Evolutionary conservation across 352 stramenopile species (phyloP), one percentile per base, ranked within the genome.

Genomic region (Phytophthora quininea): DNA sequence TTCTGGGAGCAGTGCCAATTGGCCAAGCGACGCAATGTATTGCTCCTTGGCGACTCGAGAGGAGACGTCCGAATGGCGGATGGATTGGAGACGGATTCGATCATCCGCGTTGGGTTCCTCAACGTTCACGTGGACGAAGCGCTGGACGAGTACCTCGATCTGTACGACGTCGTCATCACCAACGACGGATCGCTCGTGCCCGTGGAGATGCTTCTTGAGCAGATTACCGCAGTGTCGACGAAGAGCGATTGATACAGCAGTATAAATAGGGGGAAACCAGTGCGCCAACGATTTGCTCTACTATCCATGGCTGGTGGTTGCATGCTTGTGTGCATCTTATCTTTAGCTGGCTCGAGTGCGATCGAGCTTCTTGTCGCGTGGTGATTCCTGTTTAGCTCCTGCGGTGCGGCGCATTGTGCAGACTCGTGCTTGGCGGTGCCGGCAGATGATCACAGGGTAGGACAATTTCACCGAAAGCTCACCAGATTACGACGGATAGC

Each of bases 31-130:
- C 73, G 59, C 58, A 93, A 93, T 42, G 84, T 93, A n/a, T 43
- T 92, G 54, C 48, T 93, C 27, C 67, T 93, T 0, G 83, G 85
- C 14, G 83, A 93, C 68, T 93, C 85, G 38, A 55, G 70, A 27
- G 80, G 80, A 9, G 84, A 92, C 47, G 68, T 71, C 7, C 73
- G 73, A 30, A 89, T 92, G 86, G 63, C 82, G 3, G 58, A 89
- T 27, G 82, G 84, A 0, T 24, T 47, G 40, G 40, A 47, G 40
- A 47, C 40, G 9, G 84, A 92, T 40, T 54, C 86, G 62, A 84
- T 92, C 57, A 75, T 94, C 30, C 79, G 79, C 24, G 65, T 92
- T n/a, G 80, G 84, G 0, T 91, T 92, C 48, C 71, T 92, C 30
- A 91, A 92, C 71, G 72, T 80, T 5, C 73, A 90, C 58, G 79